Percentiles rank a stretch among this genome's conserved stretches.
phyloP scores from a whole-genome alignment of 176 grass and related monocot genomes.

The Puya raimondii region DNA sequence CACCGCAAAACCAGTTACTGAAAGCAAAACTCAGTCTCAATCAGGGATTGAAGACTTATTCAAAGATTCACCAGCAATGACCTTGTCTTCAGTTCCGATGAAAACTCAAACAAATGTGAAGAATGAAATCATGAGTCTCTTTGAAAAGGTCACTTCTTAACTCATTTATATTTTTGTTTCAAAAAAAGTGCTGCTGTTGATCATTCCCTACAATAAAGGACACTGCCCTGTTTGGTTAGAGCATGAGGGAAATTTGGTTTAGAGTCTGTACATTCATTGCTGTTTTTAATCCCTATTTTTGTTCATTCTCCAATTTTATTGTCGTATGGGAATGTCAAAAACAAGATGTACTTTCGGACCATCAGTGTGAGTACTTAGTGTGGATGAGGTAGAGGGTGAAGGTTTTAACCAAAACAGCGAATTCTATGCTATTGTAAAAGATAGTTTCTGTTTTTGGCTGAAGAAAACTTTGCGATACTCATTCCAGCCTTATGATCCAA shows the following conservation, averaged over 20 bases:
- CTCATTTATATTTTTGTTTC: not conserved
- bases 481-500: not conserved
- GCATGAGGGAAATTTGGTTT: not conserved
- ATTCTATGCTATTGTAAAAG: not conserved
- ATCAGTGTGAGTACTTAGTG: no score
- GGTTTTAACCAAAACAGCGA: not conserved
- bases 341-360: no score
- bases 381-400: not conserved
- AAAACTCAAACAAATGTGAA: conserved; percentile 42
- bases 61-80: conserved; percentile 63
- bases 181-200: not conserved
- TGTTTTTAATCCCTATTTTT: not conserved
- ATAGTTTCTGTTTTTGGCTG: not conserved
- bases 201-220: not conserved
- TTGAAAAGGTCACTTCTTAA: conserved; percentile 71
- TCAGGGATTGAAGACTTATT: conserved; percentile 79
- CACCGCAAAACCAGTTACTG: conserved; percentile 37
- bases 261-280: not conserved
- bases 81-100: conserved; percentile 44
- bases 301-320: no score
- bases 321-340: no score
- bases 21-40: conserved; percentile 51
- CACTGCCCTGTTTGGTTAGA: not conserved
- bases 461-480: not conserved
- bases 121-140: conserved; percentile 96